Base-by-base conservation (phyloP, 2,329 filamentous ascomycete genomes). In the Acephala macrosclerotiorum region DNA sequence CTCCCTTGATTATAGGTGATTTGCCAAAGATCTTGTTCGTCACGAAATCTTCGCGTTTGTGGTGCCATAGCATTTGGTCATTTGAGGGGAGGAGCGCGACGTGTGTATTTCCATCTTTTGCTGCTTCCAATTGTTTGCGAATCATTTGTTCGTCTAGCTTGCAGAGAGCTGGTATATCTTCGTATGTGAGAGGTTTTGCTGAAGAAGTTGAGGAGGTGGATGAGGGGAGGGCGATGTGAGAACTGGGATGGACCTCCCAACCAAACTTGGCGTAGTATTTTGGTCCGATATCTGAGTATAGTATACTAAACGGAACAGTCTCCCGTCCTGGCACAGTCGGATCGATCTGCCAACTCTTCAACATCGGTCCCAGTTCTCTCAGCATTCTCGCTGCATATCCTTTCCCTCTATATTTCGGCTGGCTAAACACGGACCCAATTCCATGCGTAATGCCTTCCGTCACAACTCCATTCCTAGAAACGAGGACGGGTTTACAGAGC, bases 211-310 rank as follows among this genome's bases (percentile, higher is more conserved):
- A 22, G 9, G 72, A 65, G 0, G 85, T 81, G 14, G 82, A 25
- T 40, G 68, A 59, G n/a, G 70, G 79, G 63, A 96, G 85, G 36
- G 85, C 83, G 51, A 96, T 82, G 76, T 97, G 94, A 0, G 85
- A 83, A 65, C 92, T 95, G 22, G 86, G 83, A 72, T 91, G 94
- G 0, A 89, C 68, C 58, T 87, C 84, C 94, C 94, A 97, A 55
- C 93, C 93, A 69, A 88, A 84, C 36, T 82, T 83, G 3, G 90
- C 86, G 79, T 97, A 97, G 79, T 94, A 97, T 45, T 82, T 81
- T 81, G 93, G 91, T 22, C 94, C 93, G 69, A 96, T 94, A 73
- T 96, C 93, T 9, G 93, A 97, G 78, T 89, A 97, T 9, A 97
- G 83, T 8, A 96, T 86, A 0, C 92, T 94, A 77, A 95, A 96